phyloP scores from a whole-genome alignment of 2,329 filamentous ascomycete species.

The Cercospora zeina region DNA sequence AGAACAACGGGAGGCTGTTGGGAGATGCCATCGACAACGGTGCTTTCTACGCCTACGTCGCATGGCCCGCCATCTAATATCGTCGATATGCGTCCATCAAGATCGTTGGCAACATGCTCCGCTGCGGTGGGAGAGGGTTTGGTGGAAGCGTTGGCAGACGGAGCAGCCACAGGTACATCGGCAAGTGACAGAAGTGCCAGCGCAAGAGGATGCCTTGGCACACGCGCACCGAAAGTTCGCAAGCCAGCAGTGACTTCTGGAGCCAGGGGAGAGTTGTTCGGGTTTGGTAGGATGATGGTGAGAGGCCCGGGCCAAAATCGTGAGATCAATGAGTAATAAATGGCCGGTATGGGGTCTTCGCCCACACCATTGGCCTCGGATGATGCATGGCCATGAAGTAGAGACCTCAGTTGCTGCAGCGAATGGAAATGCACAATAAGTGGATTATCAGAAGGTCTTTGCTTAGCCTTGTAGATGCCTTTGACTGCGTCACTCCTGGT shows the following conservation, averaged over 20 bases:
- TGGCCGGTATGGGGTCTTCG: conserved; percentile 61
- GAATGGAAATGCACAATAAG: conserved; percentile 91
- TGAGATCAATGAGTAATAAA: conserved; percentile 76
- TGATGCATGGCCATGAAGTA: conserved; percentile 52
- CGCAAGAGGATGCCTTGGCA: conserved; percentile 83
- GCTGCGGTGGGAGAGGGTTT: conserved; percentile 89
- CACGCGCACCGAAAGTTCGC: conserved; percentile 80
- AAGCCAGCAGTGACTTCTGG: conserved; percentile 90
- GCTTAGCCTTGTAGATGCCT: conserved; percentile 92
- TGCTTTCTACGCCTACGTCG: conserved; percentile 89
- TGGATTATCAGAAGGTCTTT: conserved; percentile 88
- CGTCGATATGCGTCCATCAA: conserved; percentile 76
- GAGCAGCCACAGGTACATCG: conserved; percentile 78
- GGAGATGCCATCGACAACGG: conserved; percentile 87
- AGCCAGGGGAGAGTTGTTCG: conserved; percentile 68
- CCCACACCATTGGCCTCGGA: conserved; percentile 17
- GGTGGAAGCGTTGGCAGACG: conserved; percentile 91
- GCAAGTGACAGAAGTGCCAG: conserved; percentile 80
- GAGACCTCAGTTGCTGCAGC: conserved; percentile 67
- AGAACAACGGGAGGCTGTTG: conserved; percentile 73
- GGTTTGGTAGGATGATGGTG: conserved; percentile 83
- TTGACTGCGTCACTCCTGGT: conserved; percentile 78
- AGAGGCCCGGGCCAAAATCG: conserved; percentile 93
- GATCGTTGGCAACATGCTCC: conserved; percentile 82
- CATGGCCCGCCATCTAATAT: conserved; percentile 89